Evolutionary conservation across 805 yeast species (phyloP).

Genomic region (Sungouiella blattae): DNA sequence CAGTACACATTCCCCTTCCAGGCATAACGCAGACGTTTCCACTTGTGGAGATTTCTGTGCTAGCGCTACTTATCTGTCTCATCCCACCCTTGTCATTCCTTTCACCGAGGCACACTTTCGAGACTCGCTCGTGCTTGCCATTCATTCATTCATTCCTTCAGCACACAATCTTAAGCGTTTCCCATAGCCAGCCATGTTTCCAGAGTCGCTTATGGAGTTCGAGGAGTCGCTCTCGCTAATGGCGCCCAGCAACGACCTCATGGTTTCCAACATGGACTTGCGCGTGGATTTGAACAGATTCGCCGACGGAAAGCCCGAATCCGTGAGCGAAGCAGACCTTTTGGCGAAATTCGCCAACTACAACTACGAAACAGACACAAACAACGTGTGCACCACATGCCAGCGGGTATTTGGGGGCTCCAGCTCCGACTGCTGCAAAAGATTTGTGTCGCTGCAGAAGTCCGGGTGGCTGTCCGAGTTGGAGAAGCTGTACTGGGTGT

Average conservation of each 20-base stretch:
- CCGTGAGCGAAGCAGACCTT: constrained; percentile 1
- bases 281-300: constrained; percentile 16
- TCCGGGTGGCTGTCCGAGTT: constrained; percentile 8
- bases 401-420: constrained; percentile 4
- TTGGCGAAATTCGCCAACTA: constrained; percentile 8
- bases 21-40: too few species aligned
- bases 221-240: constrained; percentile 16
- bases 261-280: constrained; percentile 15
- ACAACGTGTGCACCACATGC: constrained; percentile 11
- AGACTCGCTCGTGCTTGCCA: too few species aligned
- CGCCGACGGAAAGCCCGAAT: background rate
- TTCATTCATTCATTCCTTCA: too few species aligned
- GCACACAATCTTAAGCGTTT: too few species aligned
- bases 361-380: constrained; percentile 10
- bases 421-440: constrained; percentile 7
- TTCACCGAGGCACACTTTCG: background rate
- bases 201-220: constrained; percentile 16
- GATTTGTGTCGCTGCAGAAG: constrained; percentile 3
- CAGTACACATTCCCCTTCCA: too few species aligned
- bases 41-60: too few species aligned
- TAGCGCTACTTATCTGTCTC: too few species aligned
- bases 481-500: constrained; percentile 43
- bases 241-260: constrained; percentile 10
- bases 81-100: constrained; percentile 2
- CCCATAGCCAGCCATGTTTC: constrained; percentile 9